These are phyloP conservation scores for Saccharomyces hybrid DNA, from an alignment of 1,139 yeast species.

Conservation along the genomic window DNA sequence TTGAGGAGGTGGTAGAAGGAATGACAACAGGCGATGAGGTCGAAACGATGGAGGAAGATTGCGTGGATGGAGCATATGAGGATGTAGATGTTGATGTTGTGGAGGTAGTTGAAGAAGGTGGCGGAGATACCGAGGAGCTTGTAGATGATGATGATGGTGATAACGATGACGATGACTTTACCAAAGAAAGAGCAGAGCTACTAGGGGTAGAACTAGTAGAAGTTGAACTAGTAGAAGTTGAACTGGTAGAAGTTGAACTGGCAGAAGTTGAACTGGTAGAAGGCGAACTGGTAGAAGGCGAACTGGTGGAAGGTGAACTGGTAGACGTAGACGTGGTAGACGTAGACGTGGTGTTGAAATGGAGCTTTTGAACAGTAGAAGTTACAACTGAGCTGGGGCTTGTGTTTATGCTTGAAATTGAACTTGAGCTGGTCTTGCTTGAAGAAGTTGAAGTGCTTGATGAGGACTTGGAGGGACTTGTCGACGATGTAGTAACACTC, in stretches of 20 bases:
- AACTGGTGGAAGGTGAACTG: background rate
- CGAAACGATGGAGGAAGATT: background rate
- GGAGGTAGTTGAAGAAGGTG: background rate
- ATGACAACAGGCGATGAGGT: background rate
- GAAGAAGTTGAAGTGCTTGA: background rate
- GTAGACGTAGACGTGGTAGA: background rate
- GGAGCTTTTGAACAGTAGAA: too few species aligned
- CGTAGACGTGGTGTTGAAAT: too few species aligned
- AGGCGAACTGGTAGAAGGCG: constrained; percentile 5
- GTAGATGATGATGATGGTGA: background rate
- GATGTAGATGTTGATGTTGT: background rate
- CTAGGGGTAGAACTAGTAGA: background rate
- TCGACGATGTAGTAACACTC: background rate
- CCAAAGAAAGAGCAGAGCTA: background rate
- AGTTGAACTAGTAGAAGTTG: background rate
- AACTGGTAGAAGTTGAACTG: background rate
- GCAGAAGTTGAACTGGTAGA: background rate
- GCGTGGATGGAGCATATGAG: background rate
- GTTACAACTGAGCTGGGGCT: background rate
- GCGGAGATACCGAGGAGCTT: background rate
- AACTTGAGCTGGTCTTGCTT: background rate
- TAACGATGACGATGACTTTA: background rate
- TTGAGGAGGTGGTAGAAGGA: background rate
- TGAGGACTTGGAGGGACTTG: background rate
- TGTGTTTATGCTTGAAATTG: background rate